These are phyloP conservation scores for Seminavis robusta DNA, from an alignment of 108 stramenopile genomes.

Conservation along the genomic window DNA sequence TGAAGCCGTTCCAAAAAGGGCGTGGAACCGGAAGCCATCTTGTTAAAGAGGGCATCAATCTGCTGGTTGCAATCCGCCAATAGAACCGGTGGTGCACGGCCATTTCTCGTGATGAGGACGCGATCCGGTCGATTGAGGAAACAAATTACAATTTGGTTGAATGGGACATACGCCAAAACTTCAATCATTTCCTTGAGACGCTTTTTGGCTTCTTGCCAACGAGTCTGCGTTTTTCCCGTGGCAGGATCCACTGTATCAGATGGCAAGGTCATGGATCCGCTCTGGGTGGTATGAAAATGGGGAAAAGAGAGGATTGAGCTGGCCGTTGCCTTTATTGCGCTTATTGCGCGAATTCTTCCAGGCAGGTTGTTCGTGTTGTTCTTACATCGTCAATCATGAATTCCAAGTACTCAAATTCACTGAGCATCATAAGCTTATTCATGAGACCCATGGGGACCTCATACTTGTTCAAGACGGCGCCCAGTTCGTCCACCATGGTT, in stretches of 20 bases:
- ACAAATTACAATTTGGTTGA: constrained; percentile 32
- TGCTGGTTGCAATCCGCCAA: constrained; percentile 22
- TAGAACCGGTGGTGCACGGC: constrained; percentile 20
- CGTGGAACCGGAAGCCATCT: constrained; percentile 32
- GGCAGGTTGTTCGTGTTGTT: too few relatives aligned
- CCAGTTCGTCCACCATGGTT: constrained; percentile 38
- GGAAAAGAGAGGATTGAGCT: too few relatives aligned
- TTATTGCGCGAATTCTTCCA: too few relatives aligned
- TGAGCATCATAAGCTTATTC: constrained; percentile 48
- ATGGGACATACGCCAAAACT: constrained; percentile 46
- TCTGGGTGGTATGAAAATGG: too few relatives aligned
- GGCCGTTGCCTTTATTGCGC: too few relatives aligned
- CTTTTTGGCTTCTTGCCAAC: constrained; percentile 41
- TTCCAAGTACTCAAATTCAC: constrained; percentile 37
- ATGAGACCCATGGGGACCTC: constrained; percentile 49
- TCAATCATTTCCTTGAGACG: constrained; percentile 53
- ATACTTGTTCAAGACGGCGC: constrained; percentile 36
- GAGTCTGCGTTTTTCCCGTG: constrained; percentile 16
- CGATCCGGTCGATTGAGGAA: constrained; percentile 44
- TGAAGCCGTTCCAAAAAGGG: constrained; percentile 45
- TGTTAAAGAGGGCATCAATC: constrained; percentile 33
- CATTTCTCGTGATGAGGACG: constrained; percentile 23
- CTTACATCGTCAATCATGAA: constrained; percentile 57
- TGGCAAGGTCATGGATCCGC: constrained; percentile 31
- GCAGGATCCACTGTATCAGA: constrained; percentile 30